Evolutionary conservation across 1,284 basidiomycete species (phyloP).

Genomic region (Puccinia brachypodii): DNA sequence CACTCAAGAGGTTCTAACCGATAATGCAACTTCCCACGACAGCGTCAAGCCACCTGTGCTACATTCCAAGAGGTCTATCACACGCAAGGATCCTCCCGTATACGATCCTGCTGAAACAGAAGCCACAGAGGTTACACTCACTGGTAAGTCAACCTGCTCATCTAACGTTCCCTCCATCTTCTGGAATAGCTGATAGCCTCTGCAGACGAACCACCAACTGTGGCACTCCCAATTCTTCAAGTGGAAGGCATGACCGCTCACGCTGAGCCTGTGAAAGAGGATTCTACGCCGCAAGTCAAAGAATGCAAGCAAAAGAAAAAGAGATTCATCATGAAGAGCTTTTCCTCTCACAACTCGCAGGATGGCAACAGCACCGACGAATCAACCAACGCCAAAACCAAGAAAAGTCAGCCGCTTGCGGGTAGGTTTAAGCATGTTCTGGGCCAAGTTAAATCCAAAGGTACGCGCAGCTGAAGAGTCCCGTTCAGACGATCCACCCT

Average conservation of each 20-base stretch:
- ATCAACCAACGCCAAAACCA: background rate
- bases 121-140: background rate
- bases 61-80: background rate
- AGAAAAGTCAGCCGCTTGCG: constrained; percentile 3
- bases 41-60: background rate
- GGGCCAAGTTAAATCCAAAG: background rate
- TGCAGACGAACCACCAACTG: background rate
- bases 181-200: background rate
- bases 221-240: background rate
- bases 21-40: background rate
- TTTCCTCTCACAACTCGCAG: background rate
- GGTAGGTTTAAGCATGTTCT: background rate
- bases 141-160: background rate
- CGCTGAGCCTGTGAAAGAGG: background rate
- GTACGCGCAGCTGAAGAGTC: too few species aligned
- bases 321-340: background rate
- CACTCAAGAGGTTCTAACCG: background rate
- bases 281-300: background rate
- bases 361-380: constrained; percentile 1
- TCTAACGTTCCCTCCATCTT: background rate
- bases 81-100: background rate
- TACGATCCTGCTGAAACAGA: background rate
- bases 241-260: background rate
- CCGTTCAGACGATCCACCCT: too few species aligned
- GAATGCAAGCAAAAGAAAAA: constrained; percentile 6